Conservation (phyloP, 1,284 basidiomycete species). For the Apiotrichum akiyoshidainum region DNA sequence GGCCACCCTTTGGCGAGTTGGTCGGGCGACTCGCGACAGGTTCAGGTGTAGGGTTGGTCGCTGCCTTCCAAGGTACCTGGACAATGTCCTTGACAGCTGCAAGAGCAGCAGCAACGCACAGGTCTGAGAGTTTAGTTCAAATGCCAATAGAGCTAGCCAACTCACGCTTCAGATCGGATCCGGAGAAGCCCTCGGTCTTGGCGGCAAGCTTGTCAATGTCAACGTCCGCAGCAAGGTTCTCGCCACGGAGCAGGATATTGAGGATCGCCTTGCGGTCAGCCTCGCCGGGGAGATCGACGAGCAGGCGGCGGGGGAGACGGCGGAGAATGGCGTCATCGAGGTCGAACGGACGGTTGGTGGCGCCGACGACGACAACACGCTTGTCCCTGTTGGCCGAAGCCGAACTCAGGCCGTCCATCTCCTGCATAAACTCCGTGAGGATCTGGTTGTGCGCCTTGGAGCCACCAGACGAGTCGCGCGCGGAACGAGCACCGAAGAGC, state of each 20-base stretch:
- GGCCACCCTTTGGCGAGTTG: not conserved
- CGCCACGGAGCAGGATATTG: conserved; percentile 74
- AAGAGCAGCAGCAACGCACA: conserved; percentile 82
- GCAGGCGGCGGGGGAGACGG: conserved; percentile 72
- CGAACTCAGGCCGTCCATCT: conserved; percentile 85
- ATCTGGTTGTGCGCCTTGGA: conserved; percentile 66
- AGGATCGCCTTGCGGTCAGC: conserved; percentile 80
- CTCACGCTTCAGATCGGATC: conserved; percentile 89
- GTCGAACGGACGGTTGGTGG: conserved; percentile 69
- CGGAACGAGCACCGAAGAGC: conserved; percentile 81
- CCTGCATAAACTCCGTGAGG: conserved; percentile 86
- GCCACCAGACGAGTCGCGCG: conserved; percentile 74
- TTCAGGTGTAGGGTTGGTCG: not conserved
- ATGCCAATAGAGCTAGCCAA: conserved; percentile 23
- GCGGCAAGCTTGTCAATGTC: conserved; percentile 64
- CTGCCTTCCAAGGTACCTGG: conserved; percentile 65
- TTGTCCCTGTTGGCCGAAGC: conserved; percentile 66
- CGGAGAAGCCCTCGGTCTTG: conserved; percentile 80
- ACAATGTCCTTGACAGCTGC: conserved; percentile 82
- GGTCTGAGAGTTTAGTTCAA: conserved; percentile 56
- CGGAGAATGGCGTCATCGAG: conserved; percentile 61
- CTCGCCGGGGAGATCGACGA: conserved; percentile 79
- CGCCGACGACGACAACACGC: conserved; percentile 87
- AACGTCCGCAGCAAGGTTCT: conserved; percentile 66
- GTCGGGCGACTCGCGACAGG: not conserved